Evolutionary conservation across 108 stramenopile genomes (phyloP).

Genomic region (Cyclotella choctawhatcheeana): DNA sequence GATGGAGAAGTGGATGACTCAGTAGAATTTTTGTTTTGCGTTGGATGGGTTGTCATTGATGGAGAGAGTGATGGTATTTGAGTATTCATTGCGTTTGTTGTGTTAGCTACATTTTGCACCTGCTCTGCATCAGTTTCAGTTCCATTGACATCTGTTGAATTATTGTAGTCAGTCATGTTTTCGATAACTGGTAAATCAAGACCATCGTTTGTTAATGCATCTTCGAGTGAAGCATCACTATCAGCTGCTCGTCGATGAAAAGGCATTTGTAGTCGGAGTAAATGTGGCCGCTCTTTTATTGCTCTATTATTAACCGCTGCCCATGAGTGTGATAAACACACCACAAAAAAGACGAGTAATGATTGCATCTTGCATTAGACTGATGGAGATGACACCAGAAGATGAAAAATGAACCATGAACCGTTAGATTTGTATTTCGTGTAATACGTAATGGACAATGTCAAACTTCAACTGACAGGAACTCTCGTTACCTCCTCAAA

Average conservation of each 20-base stretch:
- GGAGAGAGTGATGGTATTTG: background rate
- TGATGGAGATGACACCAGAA: too few species aligned
- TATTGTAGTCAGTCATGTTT: background rate
- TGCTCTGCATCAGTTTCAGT: background rate
- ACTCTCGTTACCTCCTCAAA: too few species aligned
- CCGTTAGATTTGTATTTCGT: too few species aligned
- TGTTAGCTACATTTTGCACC: background rate
- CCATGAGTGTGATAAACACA: too few species aligned
- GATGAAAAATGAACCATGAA: too few species aligned
- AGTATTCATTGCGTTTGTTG: conserved; percentile 8
- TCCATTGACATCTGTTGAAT: background rate
- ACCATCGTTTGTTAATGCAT: background rate
- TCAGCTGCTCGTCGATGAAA: background rate
- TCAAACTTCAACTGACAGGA: too few species aligned
- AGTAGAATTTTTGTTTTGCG: background rate
- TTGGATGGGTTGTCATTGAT: conserved; percentile 3
- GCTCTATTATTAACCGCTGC: too few species aligned
- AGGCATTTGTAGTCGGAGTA: too few species aligned
- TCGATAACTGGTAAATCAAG: background rate
- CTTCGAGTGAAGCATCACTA: background rate
- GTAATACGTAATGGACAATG: too few species aligned
- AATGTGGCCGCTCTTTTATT: too few species aligned
- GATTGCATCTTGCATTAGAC: too few species aligned
- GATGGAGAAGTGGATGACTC: conserved; percentile 9
- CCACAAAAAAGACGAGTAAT: too few species aligned